Base-by-base conservation (phyloP, 176 grass and related monocot species). In the Tillandsia leiboldiana region DNA sequence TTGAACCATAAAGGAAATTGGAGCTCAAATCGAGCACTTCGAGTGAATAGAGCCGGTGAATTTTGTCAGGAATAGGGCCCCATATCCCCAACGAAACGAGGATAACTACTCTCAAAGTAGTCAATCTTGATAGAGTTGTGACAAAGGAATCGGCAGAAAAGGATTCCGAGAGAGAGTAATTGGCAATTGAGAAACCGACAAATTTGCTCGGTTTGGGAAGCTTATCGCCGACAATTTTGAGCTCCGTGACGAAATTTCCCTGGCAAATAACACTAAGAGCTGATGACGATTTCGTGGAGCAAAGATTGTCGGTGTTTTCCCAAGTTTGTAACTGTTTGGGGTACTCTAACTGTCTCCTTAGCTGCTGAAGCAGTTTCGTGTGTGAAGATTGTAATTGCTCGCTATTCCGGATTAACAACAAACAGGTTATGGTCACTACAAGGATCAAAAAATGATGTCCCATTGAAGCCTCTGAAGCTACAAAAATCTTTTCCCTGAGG, bases 21-120 rank as follows among this genome's bases (percentile, higher is more conserved):
- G 86, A 96, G 81, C 93, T 92, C 74, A 96, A 56, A 74, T 96
- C 92, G 51, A 96, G 88, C 70, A 92, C 85, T 77, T 96, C 79
- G 6, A 96, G 88, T 11, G 83, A 88, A 83, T 82, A 74, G 50
- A 96, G 53, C 11, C 93, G 83, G 70, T 96, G 93, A 50, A 96
- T 89, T 72, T 92, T 96, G 65, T 85, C 88, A 0, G 93, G 88
- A n/a, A 96, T 79, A 73, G 86, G 83, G 24, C 93, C 92, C 93
- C 93, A 96, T 50, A 96, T 28, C n/a, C 93, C 93, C 76, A 96
- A 82, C 28, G 93, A 96, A 64, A 96, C 93, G 57, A 96, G 54
- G 28, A 96, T 92, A n/a, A 96, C 66, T 64, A 89, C 79, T 69
- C 72, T 79, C 71, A 96, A 71, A 18, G 66, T 85, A 17, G 88